Percentiles rank a stretch among this genome's conserved stretches.
Conservation (phyloP, 1,139 yeast species). For the Petasospora rhodanensis region DNA sequence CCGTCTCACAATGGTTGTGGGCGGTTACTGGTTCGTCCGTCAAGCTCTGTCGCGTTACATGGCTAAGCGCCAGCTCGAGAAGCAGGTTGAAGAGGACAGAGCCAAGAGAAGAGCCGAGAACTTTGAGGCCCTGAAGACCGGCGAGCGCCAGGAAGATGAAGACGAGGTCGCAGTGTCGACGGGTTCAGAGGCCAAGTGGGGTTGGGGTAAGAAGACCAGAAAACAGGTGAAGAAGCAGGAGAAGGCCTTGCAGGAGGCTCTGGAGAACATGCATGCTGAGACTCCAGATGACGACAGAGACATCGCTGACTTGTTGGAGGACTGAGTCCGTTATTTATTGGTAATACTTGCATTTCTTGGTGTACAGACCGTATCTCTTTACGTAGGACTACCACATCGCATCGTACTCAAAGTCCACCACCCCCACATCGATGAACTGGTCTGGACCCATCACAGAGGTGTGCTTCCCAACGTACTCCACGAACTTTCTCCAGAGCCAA, state of each 20-base stretch:
- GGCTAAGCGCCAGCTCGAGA: conserved; percentile 47
- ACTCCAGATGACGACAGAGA: conserved; percentile 62
- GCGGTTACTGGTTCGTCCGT: conserved; percentile 43
- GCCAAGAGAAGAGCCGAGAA: conserved; percentile 36
- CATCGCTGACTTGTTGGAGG: conserved; percentile 60
- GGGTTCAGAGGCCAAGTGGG: conserved; percentile 50
- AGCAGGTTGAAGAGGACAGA: conserved; percentile 47
- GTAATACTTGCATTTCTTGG: too few species aligned
- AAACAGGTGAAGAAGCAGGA: conserved; percentile 51
- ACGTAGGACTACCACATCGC: too few species aligned
- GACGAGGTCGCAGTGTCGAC: too few species aligned
- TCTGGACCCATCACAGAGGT: too few species aligned
- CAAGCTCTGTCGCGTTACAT: conserved; percentile 37
- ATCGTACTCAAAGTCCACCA: too few species aligned
- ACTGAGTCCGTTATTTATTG: too few species aligned
- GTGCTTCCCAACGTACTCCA: too few species aligned
- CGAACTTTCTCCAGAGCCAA: conserved; percentile 50
- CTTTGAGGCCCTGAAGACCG: conserved; percentile 34
- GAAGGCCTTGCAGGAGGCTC: conserved; percentile 44
- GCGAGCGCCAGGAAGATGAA: too few species aligned
- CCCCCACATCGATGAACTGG: too few species aligned
- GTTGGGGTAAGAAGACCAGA: conserved; percentile 78
- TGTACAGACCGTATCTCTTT: too few species aligned
- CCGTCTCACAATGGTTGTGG: conserved; percentile 39
- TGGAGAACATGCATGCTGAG: conserved; percentile 39